These are phyloP conservation scores for Bipolaris sorokiniana DNA, from an alignment of 2,329 filamentous ascomycete species.

Conservation along the genomic window DNA sequence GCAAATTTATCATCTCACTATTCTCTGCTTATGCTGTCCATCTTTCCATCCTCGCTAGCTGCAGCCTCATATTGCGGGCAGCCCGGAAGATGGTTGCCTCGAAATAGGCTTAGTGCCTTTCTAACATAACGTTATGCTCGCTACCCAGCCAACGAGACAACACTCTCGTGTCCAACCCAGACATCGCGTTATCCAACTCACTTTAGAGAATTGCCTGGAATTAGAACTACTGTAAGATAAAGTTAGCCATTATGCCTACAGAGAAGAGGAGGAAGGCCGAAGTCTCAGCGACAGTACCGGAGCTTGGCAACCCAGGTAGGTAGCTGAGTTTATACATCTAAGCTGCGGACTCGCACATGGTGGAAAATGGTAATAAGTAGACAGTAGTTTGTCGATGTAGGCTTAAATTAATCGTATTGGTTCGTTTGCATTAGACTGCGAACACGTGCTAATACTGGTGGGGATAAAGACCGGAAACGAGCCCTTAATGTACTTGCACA, in stretches of 20 bases:
- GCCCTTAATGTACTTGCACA: conserved; percentile 5
- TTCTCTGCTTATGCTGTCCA: background rate
- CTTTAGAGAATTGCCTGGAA: background rate
- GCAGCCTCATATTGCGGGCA: background rate
- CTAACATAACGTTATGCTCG: background rate
- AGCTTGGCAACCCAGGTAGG: background rate
- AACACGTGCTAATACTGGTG: background rate
- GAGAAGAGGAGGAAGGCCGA: background rate
- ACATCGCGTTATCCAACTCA: background rate
- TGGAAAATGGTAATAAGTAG: background rate
- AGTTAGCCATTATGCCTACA: background rate
- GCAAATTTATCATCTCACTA: background rate
- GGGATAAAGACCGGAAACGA: conserved; percentile 1
- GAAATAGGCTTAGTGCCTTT: background rate
- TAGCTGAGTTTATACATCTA: background rate
- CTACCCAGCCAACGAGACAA: background rate
- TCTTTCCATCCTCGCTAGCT: background rate
- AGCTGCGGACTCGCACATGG: background rate
- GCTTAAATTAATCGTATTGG: background rate
- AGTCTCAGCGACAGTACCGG: background rate
- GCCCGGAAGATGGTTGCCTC: background rate
- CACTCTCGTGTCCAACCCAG: background rate
- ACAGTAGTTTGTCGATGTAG: background rate
- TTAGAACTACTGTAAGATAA: background rate
- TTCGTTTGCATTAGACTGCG: background rate